phyloP scores from a whole-genome alignment of 495 filamentous ascomycete genomes.

The Hypoxylon crocopeplum region DNA sequence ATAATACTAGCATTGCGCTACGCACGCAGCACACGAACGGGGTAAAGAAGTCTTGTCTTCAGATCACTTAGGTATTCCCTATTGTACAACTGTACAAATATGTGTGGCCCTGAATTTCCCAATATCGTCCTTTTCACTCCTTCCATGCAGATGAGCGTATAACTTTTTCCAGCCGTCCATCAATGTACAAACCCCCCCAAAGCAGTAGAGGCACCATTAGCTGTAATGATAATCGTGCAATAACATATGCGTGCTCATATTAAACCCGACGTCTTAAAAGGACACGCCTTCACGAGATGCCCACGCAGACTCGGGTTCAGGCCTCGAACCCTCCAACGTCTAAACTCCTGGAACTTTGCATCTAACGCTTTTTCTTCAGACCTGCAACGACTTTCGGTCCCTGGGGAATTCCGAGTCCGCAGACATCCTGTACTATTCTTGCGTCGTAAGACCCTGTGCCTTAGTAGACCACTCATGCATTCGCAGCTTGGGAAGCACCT shows the following conservation, averaged over 20 bases:
- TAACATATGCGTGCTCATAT: constrained; percentile 35
- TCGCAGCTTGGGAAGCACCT: constrained; percentile 50
- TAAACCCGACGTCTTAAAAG: constrained; percentile 21
- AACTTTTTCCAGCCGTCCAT: constrained; percentile 41
- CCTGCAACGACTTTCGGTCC: not conserved
- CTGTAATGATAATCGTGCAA: constrained; percentile 32
- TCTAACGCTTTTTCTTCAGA: constrained; percentile 7
- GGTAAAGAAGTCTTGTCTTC: constrained; percentile 16
- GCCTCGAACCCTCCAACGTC: constrained; percentile 17
- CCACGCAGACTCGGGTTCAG: constrained; percentile 12
- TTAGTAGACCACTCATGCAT: constrained; percentile 38
- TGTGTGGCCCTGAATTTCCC: constrained; percentile 31
- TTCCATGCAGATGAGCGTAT: constrained; percentile 43
- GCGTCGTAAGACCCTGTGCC: not conserved
- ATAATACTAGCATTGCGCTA: not conserved
- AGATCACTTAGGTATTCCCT: constrained; percentile 21
- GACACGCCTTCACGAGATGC: constrained; percentile 15
- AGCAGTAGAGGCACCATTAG: constrained; percentile 28
- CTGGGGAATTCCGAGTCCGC: constrained; percentile 2
- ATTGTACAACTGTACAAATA: constrained; percentile 42
- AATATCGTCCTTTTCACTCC: constrained; percentile 41
- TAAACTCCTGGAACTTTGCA: constrained; percentile 26
- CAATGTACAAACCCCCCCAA: constrained; percentile 41
- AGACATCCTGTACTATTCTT: not conserved
- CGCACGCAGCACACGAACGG: too few relatives aligned